Conservation (phyloP, 306 rosid species). For the Begonia masoniana region DNA sequence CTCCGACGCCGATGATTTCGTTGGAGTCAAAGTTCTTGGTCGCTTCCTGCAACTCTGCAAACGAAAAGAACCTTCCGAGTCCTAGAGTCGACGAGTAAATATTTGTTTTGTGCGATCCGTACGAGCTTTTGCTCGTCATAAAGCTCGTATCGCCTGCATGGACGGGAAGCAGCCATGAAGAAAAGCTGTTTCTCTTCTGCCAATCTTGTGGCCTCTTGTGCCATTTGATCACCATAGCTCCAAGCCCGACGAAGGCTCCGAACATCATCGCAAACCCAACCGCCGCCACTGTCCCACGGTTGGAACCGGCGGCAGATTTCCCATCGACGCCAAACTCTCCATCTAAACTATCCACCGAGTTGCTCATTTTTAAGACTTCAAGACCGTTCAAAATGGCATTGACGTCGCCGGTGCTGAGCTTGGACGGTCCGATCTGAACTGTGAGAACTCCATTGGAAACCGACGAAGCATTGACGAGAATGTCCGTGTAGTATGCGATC, state of each 20-base stretch:
- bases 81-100: slow-evolving; percentile 22
- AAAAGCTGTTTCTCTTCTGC: slow-evolving; percentile 44
- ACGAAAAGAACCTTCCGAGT: slow-evolving; percentile 32
- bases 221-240: slow-evolving; percentile 48
- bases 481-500: slow-evolving; percentile 27
- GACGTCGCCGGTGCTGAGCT: slow-evolving; percentile 6
- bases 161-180: slow-evolving; percentile 41
- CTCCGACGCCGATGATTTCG: slow-evolving; percentile 38
- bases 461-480: slow-evolving; percentile 33
- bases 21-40: slow-evolving; percentile 36
- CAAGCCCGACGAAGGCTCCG: slow-evolving; percentile 36
- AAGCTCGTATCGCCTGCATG: slow-evolving; percentile 29
- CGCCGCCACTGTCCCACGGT: slow-evolving; percentile 29
- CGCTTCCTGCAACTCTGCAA: slow-evolving; percentile 32
- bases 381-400: slow-evolving; percentile 36
- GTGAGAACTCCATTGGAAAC: slow-evolving; percentile 8
- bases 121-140: slow-evolving; percentile 25
- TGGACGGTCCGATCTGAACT: slow-evolving; percentile 24
- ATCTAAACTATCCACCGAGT: slow-evolving; percentile 34
- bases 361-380: slow-evolving; percentile 34
- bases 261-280: slow-evolving; percentile 42
- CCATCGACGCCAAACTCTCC: slow-evolving; percentile 45
- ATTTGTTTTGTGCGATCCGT: slow-evolving; percentile 20
- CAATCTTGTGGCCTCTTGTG: slow-evolving; percentile 40
- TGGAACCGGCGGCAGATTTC: slow-evolving; percentile 7